phyloP scores from a whole-genome alignment of 192 early-diverging fungal genomes.

The Spinellus fusiger region DNA sequence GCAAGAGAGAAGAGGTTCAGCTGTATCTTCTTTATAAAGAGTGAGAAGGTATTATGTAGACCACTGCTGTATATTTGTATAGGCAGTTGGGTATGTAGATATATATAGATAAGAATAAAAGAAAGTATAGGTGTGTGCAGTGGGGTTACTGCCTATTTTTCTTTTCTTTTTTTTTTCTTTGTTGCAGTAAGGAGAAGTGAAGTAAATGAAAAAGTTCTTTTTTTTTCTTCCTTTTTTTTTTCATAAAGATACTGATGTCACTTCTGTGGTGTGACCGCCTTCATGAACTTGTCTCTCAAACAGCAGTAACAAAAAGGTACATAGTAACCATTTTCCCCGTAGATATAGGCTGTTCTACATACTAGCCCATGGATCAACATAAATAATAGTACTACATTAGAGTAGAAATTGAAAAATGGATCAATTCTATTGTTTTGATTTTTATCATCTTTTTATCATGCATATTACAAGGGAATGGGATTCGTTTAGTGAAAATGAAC shows the following conservation, averaged over 20 bases:
- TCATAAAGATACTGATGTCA: constrained; percentile 1
- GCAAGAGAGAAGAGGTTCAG: not conserved
- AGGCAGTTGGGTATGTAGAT: too few relatives aligned
- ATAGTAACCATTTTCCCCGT: too few relatives aligned
- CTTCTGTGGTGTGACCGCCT: not conserved
- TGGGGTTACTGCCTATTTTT: not conserved
- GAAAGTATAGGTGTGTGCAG: not conserved
- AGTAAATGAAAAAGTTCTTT: not conserved
- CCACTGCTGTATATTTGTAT: not conserved
- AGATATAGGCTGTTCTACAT: too few relatives aligned
- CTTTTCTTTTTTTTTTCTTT: not conserved
- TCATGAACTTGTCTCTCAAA: too few relatives aligned
- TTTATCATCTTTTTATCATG: too few relatives aligned
- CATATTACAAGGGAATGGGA: too few relatives aligned
- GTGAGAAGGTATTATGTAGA: not conserved
- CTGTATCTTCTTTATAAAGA: not conserved
- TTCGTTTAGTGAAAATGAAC: too few relatives aligned
- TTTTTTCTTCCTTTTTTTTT: not conserved
- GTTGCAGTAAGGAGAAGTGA: not conserved
- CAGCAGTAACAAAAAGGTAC: too few relatives aligned
- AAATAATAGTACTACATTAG: too few relatives aligned
- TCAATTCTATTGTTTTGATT: too few relatives aligned
- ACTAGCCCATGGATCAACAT: too few relatives aligned
- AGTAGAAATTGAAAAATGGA: too few relatives aligned
- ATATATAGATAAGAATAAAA: not conserved